Evolutionary conservation across 1,139 yeast genomes (phyloP), one percentile per base, ranked within the genome.

Genomic region (Eremothecium sinecaudum): DNA sequence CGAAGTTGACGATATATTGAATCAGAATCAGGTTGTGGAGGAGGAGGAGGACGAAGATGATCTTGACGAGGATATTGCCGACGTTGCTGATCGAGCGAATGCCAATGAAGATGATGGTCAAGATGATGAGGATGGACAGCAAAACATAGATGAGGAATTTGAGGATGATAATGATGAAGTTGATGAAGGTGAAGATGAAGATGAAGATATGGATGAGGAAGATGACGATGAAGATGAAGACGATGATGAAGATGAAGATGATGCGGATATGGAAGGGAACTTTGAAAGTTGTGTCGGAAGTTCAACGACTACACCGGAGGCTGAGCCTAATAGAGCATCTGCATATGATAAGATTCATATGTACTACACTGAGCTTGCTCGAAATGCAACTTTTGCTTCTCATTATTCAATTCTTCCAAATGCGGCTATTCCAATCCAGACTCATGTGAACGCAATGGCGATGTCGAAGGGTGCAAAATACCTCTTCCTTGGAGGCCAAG

Each of bases 401-500:
- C 60, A 63, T 2, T 74, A 73, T 42, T 81, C 75, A 36, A 71
- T 79, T 2, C 59, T 66, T 22, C 90, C 92, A 1, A 66, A 75
- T 3, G 83, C 77, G 15, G 86, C 87, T 4, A 74, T 80, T 6
- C 87, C 87, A 1, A 76, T 77, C 44, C 63, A 81, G 2, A 58
- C 78, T 0, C 75, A 75, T 33, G 75, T 93, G 28, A 86, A 86
- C 57, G 69, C 92, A 5, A 52, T 90, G 34, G 80, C 92, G 5
- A 66, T 86, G 36, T 73, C 94, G 1, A 75, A 73, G 51, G 94
- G 94, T 6, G 79, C 90, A 31, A 79, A 79, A 52, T 87, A 87
- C 80, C 67, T 90, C 36, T 76, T 87, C 49, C 79, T 95, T 1
- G 99, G 99, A 14, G 98, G 98, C 4, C 92, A 83, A 45, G 99